Evolutionary conservation across 2,329 filamentous ascomycete genomes (phyloP).

Genomic region (Cercospora zeae-maydis): DNA sequence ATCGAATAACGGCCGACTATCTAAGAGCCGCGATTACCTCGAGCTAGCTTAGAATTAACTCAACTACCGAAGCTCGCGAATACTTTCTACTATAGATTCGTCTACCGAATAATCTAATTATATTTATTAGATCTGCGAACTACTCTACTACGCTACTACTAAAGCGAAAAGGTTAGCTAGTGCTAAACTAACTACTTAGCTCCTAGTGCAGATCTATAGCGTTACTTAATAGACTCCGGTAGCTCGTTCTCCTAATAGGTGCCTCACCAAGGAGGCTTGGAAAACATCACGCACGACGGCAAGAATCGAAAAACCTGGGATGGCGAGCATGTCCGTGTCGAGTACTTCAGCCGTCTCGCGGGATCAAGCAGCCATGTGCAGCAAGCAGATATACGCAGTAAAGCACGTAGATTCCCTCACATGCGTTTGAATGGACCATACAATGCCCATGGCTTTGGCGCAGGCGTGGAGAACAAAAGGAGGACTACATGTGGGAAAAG

Average conservation of each 20-base stretch:
- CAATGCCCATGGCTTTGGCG: constrained; percentile 61
- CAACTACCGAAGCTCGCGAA: constrained; percentile 50
- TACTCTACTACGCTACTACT: constrained; percentile 47
- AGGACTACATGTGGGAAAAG: constrained; percentile 51
- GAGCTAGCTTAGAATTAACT: constrained; percentile 34
- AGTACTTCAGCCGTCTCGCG: constrained; percentile 58
- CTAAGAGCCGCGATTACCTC: constrained; percentile 40
- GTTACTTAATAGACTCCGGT: constrained; percentile 60
- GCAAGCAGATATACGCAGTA: constrained; percentile 51
- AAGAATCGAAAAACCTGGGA: constrained; percentile 52
- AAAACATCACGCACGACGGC: constrained; percentile 48
- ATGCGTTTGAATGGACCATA: constrained; percentile 60
- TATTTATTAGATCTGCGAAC: constrained; percentile 54
- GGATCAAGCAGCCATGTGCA: constrained; percentile 59
- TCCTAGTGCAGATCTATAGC: constrained; percentile 57
- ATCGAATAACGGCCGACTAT: constrained; percentile 55
- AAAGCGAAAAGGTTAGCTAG: constrained; percentile 2
- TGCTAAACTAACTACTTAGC: constrained; percentile 51
- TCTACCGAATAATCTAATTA: constrained; percentile 54
- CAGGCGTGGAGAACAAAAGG: constrained; percentile 50
- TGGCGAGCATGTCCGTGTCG: constrained; percentile 58
- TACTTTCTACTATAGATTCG: constrained; percentile 60
- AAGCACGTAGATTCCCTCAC: constrained; percentile 54
- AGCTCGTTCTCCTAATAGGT: constrained; percentile 56
- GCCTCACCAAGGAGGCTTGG: constrained; percentile 50